Percentiles rank a stretch among this genome's conserved stretches.
These are phyloP conservation scores for Arabidopsis suecica DNA, from an alignment of 345 rosid species.

Conservation along the genomic window DNA sequence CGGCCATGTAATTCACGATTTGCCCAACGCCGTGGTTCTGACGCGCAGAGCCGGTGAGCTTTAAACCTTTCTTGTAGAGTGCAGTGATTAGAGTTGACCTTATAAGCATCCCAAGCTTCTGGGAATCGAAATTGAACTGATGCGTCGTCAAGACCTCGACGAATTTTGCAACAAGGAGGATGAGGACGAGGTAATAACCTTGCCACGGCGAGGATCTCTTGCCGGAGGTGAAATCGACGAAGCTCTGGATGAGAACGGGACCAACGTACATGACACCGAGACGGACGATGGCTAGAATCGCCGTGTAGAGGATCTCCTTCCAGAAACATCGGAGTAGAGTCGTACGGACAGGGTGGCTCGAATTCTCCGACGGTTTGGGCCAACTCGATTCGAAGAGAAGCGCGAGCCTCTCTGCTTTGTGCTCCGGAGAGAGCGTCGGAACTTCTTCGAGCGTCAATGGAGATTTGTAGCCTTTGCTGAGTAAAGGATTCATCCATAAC, in stretches of 20 bases:
- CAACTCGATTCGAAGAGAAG: constrained; percentile 64
- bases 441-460: constrained; percentile 74
- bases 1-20: constrained; percentile 98
- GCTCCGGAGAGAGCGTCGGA: constrained; percentile 78
- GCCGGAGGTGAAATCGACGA: constrained; percentile 83
- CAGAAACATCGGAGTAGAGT: constrained; percentile 76
- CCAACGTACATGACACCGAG: constrained; percentile 82
- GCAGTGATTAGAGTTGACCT: constrained; percentile 84
- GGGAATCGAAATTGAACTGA: constrained; percentile 88
- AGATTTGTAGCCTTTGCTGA: constrained; percentile 75
- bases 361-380: constrained; percentile 76
- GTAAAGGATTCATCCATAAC: constrained; percentile 93
- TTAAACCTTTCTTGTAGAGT: constrained; percentile 76
- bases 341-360: constrained; percentile 68
- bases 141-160: constrained; percentile 78
- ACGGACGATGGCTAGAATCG: constrained; percentile 70
- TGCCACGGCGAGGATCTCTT: constrained; percentile 70
- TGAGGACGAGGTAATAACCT: constrained; percentile 80
- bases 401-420: constrained; percentile 79
- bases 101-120: constrained; percentile 93
- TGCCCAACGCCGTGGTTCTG: constrained; percentile 96
- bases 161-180: constrained; percentile 74
- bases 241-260: constrained; percentile 80
- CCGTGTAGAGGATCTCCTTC: constrained; percentile 79
- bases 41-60: constrained; percentile 80